These are phyloP conservation scores for Lavandula angustifolia DNA, from an alignment of 257 asterid species.

Conservation along the genomic window DNA sequence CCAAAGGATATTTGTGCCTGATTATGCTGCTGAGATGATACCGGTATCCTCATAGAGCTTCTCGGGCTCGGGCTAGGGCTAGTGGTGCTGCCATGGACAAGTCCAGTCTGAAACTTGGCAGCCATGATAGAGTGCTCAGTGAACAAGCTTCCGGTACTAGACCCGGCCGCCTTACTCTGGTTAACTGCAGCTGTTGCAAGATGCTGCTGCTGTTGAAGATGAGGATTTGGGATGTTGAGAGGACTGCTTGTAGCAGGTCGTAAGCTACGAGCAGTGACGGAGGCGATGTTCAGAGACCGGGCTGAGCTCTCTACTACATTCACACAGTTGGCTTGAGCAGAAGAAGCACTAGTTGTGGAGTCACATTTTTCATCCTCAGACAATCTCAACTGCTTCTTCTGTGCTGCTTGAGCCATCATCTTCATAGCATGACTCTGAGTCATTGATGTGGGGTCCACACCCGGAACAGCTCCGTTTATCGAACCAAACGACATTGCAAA, in stretches of 20 bases:
- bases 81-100: slow-evolving; percentile 31
- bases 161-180: slow-evolving; percentile 50
- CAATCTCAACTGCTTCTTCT: slow-evolving; percentile 54
- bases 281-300: slow-evolving; percentile 40
- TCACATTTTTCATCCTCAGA: slow-evolving; percentile 63
- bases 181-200: slow-evolving; percentile 38
- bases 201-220: slow-evolving; percentile 57
- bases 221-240: slow-evolving; percentile 48
- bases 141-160: slow-evolving; percentile 52
- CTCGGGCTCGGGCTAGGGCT: slow-evolving; percentile 47
- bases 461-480: slow-evolving; percentile 55
- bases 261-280: slow-evolving; percentile 48
- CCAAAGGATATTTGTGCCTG: slow-evolving; percentile 89
- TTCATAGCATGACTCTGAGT: slow-evolving; percentile 76
- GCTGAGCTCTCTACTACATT: slow-evolving; percentile 51
- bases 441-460: slow-evolving; percentile 64
- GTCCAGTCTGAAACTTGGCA: slow-evolving; percentile 62
- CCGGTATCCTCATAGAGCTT: slow-evolving; percentile 44
- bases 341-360: slow-evolving; percentile 33
- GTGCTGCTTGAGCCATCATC: slow-evolving; percentile 60
- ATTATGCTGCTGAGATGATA: slow-evolving; percentile 65
- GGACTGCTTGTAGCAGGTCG: slow-evolving; percentile 42
- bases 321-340: slow-evolving; percentile 45
- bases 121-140: slow-evolving; percentile 60
- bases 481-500: slow-evolving; percentile 87